phyloP scores from a whole-genome alignment of 345 rosid genomes.

The Arabidopsis thaliana region DNA sequence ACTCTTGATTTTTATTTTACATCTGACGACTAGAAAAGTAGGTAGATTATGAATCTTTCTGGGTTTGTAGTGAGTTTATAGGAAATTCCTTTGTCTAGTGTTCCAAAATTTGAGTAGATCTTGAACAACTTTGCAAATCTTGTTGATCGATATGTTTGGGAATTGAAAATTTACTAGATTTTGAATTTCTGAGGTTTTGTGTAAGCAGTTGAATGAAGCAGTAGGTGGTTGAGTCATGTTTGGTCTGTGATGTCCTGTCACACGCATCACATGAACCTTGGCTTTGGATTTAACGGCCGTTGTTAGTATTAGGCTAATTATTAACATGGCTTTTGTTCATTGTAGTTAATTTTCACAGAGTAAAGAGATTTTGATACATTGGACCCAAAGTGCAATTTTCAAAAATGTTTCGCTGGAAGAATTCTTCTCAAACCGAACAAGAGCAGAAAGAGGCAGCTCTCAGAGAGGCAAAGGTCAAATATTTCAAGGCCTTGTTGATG shows the following conservation, averaged over 20 bases:
- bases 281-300: neutral
- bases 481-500: neutral
- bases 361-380: neutral
- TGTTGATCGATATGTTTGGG: neutral
- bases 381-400: slow-evolving; percentile 35
- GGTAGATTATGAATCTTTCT: neutral
- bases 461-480: slow-evolving; percentile 66
- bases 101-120: slow-evolving; percentile 8
- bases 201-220: neutral
- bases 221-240: slow-evolving; percentile 39
- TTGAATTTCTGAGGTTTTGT: neutral
- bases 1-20: neutral
- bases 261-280: slow-evolving; percentile 26
- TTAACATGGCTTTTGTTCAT: neutral
- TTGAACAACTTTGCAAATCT: neutral
- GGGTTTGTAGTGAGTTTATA: neutral
- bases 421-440: slow-evolving; percentile 52
- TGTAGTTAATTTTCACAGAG: slow-evolving; percentile 2
- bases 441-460: slow-evolving; percentile 51
- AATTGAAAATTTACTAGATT: neutral
- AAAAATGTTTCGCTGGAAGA: slow-evolving; percentile 72
- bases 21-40: neutral
- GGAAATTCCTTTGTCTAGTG: neutral
- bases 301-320: neutral
- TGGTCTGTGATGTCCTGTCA: slow-evolving; percentile 22